Percentiles rank a stretch among this genome's conserved stretches.
Evolutionary conservation across 768 basidiomycete species (phyloP).

Genomic region (Mycena leptocephala): DNA sequence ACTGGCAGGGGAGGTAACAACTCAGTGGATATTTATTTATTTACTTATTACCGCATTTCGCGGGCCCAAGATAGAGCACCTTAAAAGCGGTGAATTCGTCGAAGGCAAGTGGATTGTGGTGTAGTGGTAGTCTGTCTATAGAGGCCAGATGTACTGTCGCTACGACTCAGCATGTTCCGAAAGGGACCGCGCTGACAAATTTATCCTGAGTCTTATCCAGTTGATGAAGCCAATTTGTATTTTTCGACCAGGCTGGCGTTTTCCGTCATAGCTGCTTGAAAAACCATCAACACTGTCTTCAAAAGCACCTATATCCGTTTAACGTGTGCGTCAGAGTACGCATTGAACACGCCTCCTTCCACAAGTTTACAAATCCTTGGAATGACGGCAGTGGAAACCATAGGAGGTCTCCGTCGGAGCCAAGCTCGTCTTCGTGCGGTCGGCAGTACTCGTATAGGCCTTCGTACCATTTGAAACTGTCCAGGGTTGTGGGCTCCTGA

Average conservation of each 20-base stretch:
- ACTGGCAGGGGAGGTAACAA: too few species aligned
- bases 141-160: too few species aligned
- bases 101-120: too few species aligned
- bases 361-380: conserved; percentile 83
- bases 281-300: conserved; percentile 66
- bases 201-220: too few species aligned
- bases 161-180: too few species aligned
- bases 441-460: conserved; percentile 86
- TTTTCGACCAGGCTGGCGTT: conserved; percentile 66
- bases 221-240: conserved; percentile 53
- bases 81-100: too few species aligned
- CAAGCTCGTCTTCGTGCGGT: conserved; percentile 64
- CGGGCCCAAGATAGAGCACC: too few species aligned
- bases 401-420: conserved; percentile 90
- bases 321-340: conserved; percentile 80
- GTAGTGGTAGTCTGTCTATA: too few species aligned
- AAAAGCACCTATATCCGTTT: conserved; percentile 72
- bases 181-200: too few species aligned
- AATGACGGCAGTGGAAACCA: conserved; percentile 88
- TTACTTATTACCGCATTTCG: too few species aligned
- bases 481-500: conserved; percentile 72
- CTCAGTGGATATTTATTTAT: too few species aligned
- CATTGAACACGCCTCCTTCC: conserved; percentile 87
- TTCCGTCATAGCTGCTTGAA: conserved; percentile 71
- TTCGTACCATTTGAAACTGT: conserved; percentile 90